Base-by-base conservation (phyloP, 176 grass and related monocot genomes). In the Otatea glauca region DNA sequence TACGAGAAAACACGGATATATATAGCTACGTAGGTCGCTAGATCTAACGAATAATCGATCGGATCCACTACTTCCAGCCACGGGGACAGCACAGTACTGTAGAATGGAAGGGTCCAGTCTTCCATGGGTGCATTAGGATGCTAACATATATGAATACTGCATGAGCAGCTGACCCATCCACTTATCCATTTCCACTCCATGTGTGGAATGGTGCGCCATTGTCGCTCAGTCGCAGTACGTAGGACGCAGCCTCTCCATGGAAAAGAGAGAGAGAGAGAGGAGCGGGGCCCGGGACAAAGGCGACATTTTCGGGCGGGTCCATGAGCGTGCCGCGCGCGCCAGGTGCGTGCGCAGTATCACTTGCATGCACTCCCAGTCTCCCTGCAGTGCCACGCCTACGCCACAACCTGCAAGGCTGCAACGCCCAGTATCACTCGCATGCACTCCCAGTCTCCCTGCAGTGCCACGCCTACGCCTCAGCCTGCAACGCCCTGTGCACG, bases 241-340 rank as follows among this genome's bases (percentile, higher is more conserved):
- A 10, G 21, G 21, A 58, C 55, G 55, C 20, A n/a, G 55, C 18
- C 18, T 21, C 18, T 7, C 39, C 39, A 6, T 21, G 7, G 18
- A 8, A 2, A 16, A 55, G 17, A 54, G 17, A 54, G 6, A 53
- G 16, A 53, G 50, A 53, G 16, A 1, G 1, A 0, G 3, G 8
- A 10, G 55, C 1, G 67, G 85, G 87, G 58, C 25, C 74, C 68
- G 68, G 75, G 75, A 84, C 75, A 88, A 88, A 84, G 81, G 38
- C 87, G 75, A 84, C 81, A 74, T 79, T 84, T 77, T 84, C 87
- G 74, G 67, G 35, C 37, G 73, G 80, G 55, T 62, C 72, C 79
- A 71, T 41, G 43, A 53, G 86, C 55, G 55, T 78, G 72, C 86
- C 65, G 55, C 43, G 32, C 1, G 29, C 29, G 29, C 29, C 29